phyloP scores from a whole-genome alignment of 306 rosid species.

The Gleditsia sinensis region DNA sequence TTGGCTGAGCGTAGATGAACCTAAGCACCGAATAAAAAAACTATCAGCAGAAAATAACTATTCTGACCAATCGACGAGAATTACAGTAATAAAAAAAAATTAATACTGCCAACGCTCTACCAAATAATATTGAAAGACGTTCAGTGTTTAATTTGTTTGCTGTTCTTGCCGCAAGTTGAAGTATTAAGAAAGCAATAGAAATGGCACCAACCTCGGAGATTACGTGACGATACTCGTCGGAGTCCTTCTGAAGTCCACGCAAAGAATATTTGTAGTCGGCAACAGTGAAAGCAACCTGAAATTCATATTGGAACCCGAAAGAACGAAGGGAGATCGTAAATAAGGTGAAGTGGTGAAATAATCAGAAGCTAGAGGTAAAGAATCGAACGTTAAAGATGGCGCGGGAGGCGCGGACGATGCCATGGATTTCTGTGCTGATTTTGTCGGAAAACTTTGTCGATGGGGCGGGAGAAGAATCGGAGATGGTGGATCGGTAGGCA shows the following conservation, averaged over 20 bases:
- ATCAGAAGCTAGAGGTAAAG: background rate
- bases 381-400: slow-evolving; percentile 59
- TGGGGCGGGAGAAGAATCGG: slow-evolving; percentile 2
- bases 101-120: background rate
- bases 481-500: slow-evolving; percentile 21
- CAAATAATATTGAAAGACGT: background rate
- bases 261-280: slow-evolving; percentile 73
- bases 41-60: slow-evolving; percentile 21
- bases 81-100: background rate
- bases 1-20: slow-evolving; percentile 80
- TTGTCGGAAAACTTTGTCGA: slow-evolving; percentile 23
- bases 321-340: background rate
- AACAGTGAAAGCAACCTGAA: slow-evolving; percentile 62
- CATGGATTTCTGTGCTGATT: slow-evolving; percentile 44
- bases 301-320: background rate
- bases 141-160: background rate
- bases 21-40: slow-evolving; percentile 43
- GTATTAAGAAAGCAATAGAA: background rate
- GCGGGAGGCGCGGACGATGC: slow-evolving; percentile 72
- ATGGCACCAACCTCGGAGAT: slow-evolving; percentile 57
- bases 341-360: background rate
- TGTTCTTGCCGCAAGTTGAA: background rate
- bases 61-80: background rate
- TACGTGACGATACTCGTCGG: slow-evolving; percentile 60
- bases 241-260: slow-evolving; percentile 45